Evolutionary conservation across 140 eudicot genomes (phyloP), one percentile per base, ranked within the genome.

Genomic region (Erigeron philadelphicus): DNA sequence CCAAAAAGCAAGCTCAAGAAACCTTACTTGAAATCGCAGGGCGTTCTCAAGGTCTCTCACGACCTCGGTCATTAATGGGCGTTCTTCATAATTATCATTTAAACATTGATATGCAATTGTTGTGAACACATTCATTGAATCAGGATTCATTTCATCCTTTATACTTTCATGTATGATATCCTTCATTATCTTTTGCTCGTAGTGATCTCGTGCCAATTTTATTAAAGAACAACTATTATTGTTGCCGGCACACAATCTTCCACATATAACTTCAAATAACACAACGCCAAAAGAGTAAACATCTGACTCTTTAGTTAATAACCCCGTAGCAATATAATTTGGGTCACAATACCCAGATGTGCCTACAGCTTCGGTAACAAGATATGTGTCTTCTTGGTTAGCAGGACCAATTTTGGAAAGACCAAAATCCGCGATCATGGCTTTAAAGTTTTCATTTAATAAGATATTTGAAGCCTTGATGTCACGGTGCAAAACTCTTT

Each of bases 211-310:
- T 17, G n/a, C 54, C 59, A 68, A 13, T 50, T 17, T 45, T 7
- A 42, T 61, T 3, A 76, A 23, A 15, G 21, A 7, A 15, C 9
- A 23, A 16, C 0, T 10, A 13, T 11, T 31, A 57, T 21, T 25
- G 0, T 41, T 50, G 8, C 8, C 10, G 1, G 11, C 4, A 1
- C 3, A 40, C 12, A 50, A 53, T 41, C 71, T 76, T 12, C 80
- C 80, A 25, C 80, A 68, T 11, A 76, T n/a, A 1, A 69, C 59
- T 50, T 75, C 80, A 40, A 75, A 75, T 15, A 75, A 59, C 19
- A 75, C 75, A 42, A 75, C 75, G 3, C 80, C 80, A 43, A 76
- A 76, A 1, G 80, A 76, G 65, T 76, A 76, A 4, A 76, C 75
- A 12, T 69, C 71, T 0, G 80, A 76, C 17, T 76, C 75, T 53